These are phyloP conservation scores for Amborella trichopoda DNA, from an alignment of 164 flowering plant genomes.

Conservation along the genomic window DNA sequence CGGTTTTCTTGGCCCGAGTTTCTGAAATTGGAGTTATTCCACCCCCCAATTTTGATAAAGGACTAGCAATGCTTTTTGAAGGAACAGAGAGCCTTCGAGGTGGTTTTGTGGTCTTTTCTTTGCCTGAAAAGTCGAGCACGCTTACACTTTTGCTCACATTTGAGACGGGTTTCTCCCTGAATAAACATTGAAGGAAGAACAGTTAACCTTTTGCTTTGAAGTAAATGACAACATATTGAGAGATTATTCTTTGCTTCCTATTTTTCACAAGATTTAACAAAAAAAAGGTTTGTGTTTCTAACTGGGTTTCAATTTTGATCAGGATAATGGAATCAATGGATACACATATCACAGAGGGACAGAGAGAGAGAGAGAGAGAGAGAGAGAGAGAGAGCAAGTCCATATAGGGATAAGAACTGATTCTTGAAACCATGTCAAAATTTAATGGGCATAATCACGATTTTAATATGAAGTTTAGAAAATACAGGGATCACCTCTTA, in stretches of 20 bases:
- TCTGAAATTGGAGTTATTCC: slow-evolving; percentile 65
- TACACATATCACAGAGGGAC: too few species aligned
- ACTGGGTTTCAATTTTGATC: not conserved
- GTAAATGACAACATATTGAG: not conserved
- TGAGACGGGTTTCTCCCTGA: slow-evolving; percentile 47
- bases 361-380: too few species aligned
- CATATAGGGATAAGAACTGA: too few species aligned
- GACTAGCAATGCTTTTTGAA: slow-evolving; percentile 32
- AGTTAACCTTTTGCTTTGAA: not conserved
- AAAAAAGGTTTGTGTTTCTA: not conserved
- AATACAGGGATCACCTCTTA: slow-evolving; percentile 26
- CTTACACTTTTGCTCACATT: slow-evolving; percentile 64
- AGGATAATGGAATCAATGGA: not conserved
- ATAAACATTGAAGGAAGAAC: too few species aligned
- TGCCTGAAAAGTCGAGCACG: slow-evolving; percentile 64
- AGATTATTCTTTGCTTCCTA: not conserved
- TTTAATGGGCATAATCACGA: too few species aligned
- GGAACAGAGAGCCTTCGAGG: slow-evolving; percentile 84
- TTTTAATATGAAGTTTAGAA: too few species aligned
- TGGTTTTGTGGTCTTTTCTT: slow-evolving; percentile 66
- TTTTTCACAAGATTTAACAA: not conserved
- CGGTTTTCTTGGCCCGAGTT: slow-evolving; percentile 26
- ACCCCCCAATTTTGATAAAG: slow-evolving; percentile 26
- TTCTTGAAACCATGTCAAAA: too few species aligned
- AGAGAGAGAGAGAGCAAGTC: too few species aligned